Evolutionary conservation across 352 stramenopile species (phyloP), one percentile per base, ranked within the genome.

Genomic region (Pythium oligandrum): DNA sequence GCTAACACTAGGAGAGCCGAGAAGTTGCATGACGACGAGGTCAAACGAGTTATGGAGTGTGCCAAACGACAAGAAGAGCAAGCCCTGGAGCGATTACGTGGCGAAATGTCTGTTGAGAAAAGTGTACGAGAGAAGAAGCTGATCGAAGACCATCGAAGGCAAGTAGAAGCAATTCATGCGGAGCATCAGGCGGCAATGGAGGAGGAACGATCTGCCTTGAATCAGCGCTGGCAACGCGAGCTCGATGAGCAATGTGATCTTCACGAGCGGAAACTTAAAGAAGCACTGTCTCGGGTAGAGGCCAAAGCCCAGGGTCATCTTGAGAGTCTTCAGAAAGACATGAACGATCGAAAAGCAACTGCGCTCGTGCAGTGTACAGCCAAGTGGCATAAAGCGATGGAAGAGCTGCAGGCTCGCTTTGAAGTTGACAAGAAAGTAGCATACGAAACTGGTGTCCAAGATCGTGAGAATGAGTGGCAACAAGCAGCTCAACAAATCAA

Each of bases 381-480:
- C 0, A 90, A 90, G 46, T 90, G 79, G 76, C 79, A 91, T 46
- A 71, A 71, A 34, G 72, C 75, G 3, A 71, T 88, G 44, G 66
- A 87, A 39, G 82, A 90, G 26, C 60, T 88, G 4, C 75, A 90
- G 38, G 72, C 75, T 46, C 68, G 82, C 4, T 51, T 89, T 0
- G 73, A 88, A 12, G 51, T 75, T 4, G 82, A 92, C 30, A 89
- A 81, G 43, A 75, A 75, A 30, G 55, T 70, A 4, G 58, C 66
- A 31, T 92, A 92, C 51, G 71, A 83, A 4, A 71, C 66, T 56
- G 82, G 82, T 0, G n/a, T 80, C 6, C 63, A 78, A 39, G 82
- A 92, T 59, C 79, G 82, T 1, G 82, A 92, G 52, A 72, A 63
- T 7, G 79, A 90, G 42, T 92, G 82, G 82, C 82, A 90, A 50